Evolutionary conservation across 2,329 filamentous ascomycete species (phyloP).

Genomic region (Sarocladium oryzae): DNA sequence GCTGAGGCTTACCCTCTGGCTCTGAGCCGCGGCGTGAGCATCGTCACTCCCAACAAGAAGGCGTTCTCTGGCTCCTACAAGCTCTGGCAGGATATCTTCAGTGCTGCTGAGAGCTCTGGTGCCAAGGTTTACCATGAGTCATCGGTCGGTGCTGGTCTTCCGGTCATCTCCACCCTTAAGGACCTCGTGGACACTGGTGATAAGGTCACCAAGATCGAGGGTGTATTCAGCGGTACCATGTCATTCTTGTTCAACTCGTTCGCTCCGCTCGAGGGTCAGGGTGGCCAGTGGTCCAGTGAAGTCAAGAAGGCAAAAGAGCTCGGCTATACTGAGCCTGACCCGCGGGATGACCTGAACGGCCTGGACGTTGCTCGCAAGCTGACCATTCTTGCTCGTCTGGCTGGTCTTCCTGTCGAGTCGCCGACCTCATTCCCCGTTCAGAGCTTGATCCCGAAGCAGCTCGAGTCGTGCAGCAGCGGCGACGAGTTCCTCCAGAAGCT

Average conservation of each 20-base stretch:
- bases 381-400: slow-evolving; percentile 84
- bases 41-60: slow-evolving; percentile 98
- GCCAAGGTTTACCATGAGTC: slow-evolving; percentile 93
- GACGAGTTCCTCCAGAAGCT: slow-evolving; percentile 81
- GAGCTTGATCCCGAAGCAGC: slow-evolving; percentile 81
- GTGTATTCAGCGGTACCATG: slow-evolving; percentile 96
- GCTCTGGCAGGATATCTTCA: slow-evolving; percentile 85
- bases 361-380: slow-evolving; percentile 92
- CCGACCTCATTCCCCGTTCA: slow-evolving; percentile 90
- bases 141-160: slow-evolving; percentile 86
- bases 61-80: slow-evolving; percentile 78
- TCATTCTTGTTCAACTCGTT: slow-evolving; percentile 98
- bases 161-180: slow-evolving; percentile 86
- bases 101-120: slow-evolving; percentile 59
- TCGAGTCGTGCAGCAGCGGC: slow-evolving; percentile 69
- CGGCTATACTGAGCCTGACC: slow-evolving; percentile 88
- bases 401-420: slow-evolving; percentile 72
- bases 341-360: slow-evolving; percentile 79
- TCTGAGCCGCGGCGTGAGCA: slow-evolving; percentile 73
- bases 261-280: slow-evolving; percentile 67
- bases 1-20: slow-evolving; percentile 78
- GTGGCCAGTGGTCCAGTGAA: slow-evolving; percentile 83
- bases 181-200: slow-evolving; percentile 95
- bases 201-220: slow-evolving; percentile 81
- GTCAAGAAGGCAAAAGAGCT: slow-evolving; percentile 88